Percentiles rank a stretch among this genome's conserved stretches.
Conservation (phyloP, 768 basidiomycete species). For the Kwoniella mangroviensis region DNA sequence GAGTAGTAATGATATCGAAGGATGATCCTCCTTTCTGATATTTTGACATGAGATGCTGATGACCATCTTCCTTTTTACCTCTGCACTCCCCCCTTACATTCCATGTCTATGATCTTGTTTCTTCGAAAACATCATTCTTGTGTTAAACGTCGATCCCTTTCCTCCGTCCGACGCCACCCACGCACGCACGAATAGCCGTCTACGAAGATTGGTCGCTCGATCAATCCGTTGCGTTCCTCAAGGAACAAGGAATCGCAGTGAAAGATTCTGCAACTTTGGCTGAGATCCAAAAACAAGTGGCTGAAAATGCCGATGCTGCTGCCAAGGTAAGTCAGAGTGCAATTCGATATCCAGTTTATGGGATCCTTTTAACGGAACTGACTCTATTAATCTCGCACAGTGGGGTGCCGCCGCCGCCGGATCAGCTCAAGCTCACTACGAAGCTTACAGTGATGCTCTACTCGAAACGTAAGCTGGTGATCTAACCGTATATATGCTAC, state of each 20-base stretch:
- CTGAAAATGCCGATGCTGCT: conserved; percentile 56
- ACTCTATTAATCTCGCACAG: conserved; percentile 11
- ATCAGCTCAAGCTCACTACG: conserved; percentile 55
- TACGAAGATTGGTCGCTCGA: conserved; percentile 66
- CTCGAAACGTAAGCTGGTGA: conserved; percentile 64
- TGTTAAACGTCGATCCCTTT: neutral
- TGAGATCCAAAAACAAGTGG: conserved; percentile 60
- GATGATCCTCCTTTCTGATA: too few species aligned
- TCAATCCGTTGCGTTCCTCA: conserved; percentile 72
- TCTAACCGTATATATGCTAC: neutral
- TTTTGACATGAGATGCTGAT: conserved; percentile 33
- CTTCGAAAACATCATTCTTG: neutral
- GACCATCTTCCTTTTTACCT: conserved; percentile 4
- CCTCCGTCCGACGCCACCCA: conserved; percentile 10
- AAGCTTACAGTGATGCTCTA: conserved; percentile 64
- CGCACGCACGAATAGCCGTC: conserved; percentile 39
- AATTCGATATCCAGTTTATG: too few species aligned
- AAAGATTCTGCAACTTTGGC: conserved; percentile 60
- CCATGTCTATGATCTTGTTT: too few species aligned
- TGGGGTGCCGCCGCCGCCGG: conserved; percentile 52
- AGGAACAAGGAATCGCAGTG: conserved; percentile 67
- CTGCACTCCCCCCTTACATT: conserved; percentile 11
- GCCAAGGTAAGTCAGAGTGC: conserved; percentile 40
- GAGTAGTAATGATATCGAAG: conserved; percentile 30
- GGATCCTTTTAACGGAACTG: too few species aligned